Percentiles rank a stretch among this genome's conserved stretches.
These are phyloP conservation scores for Parasitella parasitica DNA, from an alignment of 371 early-diverging fungal genomes.

Conservation along the genomic window DNA sequence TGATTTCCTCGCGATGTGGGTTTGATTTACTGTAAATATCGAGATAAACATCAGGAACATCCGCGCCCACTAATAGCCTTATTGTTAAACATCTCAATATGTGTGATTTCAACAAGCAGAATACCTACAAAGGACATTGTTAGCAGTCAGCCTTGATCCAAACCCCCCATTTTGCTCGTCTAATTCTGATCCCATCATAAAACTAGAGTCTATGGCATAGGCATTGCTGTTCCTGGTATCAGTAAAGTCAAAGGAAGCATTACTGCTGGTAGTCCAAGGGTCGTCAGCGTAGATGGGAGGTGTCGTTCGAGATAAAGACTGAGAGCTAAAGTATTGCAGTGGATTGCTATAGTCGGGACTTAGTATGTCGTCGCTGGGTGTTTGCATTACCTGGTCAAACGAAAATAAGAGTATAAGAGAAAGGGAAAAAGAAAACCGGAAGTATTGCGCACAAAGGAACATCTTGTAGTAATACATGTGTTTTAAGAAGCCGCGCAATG, in stretches of 20 bases:
- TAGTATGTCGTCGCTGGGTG: slow-evolving; percentile 4
- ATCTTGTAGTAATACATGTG: background rate
- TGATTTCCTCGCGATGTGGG: slow-evolving; percentile 4
- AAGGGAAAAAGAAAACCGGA: background rate
- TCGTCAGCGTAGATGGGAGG: slow-evolving; percentile 17
- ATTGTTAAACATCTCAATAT: too few species aligned
- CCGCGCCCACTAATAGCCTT: slow-evolving; percentile 4
- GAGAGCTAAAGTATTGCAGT: slow-evolving; percentile 3
- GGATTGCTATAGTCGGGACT: slow-evolving; percentile 14
- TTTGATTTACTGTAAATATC: slow-evolving; percentile 9
- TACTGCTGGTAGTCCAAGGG: slow-evolving; percentile 14
- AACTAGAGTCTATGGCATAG: background rate
- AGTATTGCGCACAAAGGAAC: slow-evolving; percentile 1
- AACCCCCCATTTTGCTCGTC: background rate
- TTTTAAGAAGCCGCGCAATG: background rate
- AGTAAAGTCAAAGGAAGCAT: background rate
- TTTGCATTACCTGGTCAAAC: background rate
- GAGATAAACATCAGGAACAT: slow-evolving; percentile 15
- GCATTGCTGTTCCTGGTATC: background rate
- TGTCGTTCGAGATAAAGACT: background rate
- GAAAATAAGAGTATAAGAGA: background rate
- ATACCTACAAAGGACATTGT: slow-evolving; percentile 11
- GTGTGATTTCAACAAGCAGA: too few species aligned
- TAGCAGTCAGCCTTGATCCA: background rate
- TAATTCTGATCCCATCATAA: background rate